Percentiles rank a stretch among this genome's conserved stretches.
Evolutionary conservation across 2,329 filamentous ascomycete genomes (phyloP).

Genomic region (Huntiella bhutanensis): DNA sequence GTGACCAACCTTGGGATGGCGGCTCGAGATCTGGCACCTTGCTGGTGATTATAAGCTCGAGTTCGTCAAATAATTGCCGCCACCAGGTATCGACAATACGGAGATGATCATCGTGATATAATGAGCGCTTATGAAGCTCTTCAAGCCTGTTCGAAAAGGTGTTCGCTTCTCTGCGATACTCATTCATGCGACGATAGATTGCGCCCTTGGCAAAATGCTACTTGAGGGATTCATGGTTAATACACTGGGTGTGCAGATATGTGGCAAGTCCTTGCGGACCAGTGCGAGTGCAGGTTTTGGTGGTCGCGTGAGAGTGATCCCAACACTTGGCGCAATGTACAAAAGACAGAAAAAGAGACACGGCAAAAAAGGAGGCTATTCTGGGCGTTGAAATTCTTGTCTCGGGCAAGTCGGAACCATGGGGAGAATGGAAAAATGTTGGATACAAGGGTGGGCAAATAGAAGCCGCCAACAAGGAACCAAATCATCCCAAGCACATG

Average conservation of each 20-base stretch:
- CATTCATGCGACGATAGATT: slow-evolving; percentile 91
- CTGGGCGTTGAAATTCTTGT: too few relatives aligned
- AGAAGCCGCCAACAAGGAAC: too few relatives aligned
- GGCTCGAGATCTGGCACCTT: slow-evolving; percentile 2
- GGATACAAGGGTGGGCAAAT: too few relatives aligned
- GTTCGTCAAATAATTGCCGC: slow-evolving; percentile 33
- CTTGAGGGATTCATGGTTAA: slow-evolving; percentile 11
- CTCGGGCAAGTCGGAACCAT: too few relatives aligned
- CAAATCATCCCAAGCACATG: background rate
- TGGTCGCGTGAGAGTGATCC: background rate
- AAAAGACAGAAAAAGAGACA: too few relatives aligned
- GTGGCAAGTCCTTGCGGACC: too few relatives aligned
- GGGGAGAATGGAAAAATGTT: too few relatives aligned
- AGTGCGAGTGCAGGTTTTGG: background rate
- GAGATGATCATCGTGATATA: slow-evolving; percentile 82
- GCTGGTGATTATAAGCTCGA: slow-evolving; percentile 6
- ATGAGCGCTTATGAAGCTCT: slow-evolving; percentile 58
- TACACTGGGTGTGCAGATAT: too few relatives aligned
- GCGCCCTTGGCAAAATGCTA: slow-evolving; percentile 90
- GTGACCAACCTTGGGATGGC: slow-evolving; percentile 11
- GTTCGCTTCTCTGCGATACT: slow-evolving; percentile 81
- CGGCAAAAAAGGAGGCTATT: too few relatives aligned
- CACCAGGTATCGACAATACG: slow-evolving; percentile 87
- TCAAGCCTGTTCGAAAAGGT: slow-evolving; percentile 65
- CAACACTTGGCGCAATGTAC: too few relatives aligned